Base-by-base conservation (phyloP, 192 early-diverging fungal genomes). In the Umbelopsis sp. region DNA sequence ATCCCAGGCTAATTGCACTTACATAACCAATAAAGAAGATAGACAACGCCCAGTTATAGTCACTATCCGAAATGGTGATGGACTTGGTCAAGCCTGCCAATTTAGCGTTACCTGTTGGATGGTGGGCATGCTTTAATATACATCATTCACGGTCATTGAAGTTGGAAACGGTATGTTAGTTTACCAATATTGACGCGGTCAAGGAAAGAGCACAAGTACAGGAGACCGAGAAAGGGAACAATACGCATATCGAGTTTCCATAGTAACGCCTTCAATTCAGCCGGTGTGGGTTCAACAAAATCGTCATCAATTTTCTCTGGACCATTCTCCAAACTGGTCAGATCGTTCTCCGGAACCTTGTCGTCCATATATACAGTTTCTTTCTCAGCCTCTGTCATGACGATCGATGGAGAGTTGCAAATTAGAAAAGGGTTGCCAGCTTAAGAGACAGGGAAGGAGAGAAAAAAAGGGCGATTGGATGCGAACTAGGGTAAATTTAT, bases 141-240 rank as follows among this genome's bases (percentile, higher is more conserved):
- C 49, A 20, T 9, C 49, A 20, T 30, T 30, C 27, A 30, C 27
- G 27, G 27, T 30, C 27, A 30, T 3, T 30, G 27, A 30, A 1
- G 27, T 1, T 3, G 49, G 9, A n/a, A 55, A 16, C 52, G 0
- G 10, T 2, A 23, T 5, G 1, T 20, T n/a, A 49, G 27, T 70
- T 66, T 72, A 74, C 82, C 81, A 48, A 91, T 92, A 73, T 92
- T 92, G 35, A 87, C 86, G 33, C 91, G 87, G 66, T 93, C 91
- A 22, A 93, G 81, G 52, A 88, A 85, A 37, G 81, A 81, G 52
- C 85, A 90, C n/a, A 93, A 77, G 51, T 93, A 91, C 4, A 91
- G 78, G 10, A 91, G 27, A 25, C 82, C 80, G 4, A 89, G 77
- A 27, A 90, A 79, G 2, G 91, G 90, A 12, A 91, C 76, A 44